phyloP scores from a whole-genome alignment of 2,329 filamentous ascomycete species.

The Bipolaris sorokiniana region DNA sequence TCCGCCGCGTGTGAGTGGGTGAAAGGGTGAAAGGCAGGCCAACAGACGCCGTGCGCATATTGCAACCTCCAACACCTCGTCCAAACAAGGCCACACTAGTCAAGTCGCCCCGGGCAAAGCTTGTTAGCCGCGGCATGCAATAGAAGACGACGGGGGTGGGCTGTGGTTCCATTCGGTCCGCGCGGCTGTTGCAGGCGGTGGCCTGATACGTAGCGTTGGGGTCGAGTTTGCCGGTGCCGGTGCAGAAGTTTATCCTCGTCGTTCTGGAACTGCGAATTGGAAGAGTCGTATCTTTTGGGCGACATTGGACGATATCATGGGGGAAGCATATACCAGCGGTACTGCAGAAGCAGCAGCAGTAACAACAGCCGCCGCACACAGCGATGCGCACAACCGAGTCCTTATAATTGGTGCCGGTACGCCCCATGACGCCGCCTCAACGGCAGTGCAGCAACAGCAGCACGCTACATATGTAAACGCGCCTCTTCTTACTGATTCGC shows the following conservation, averaged over 20 bases:
- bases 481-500: slow-evolving; percentile 16
- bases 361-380: not conserved
- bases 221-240: not conserved
- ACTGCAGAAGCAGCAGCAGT: too few relatives aligned
- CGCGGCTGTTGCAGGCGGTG: not conserved
- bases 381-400: slow-evolving; percentile 20
- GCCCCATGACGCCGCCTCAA: slow-evolving; percentile 8
- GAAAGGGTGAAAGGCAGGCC: slow-evolving; percentile 1
- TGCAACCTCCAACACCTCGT: not conserved
- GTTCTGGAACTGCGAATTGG: too few relatives aligned
- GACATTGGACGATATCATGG: slow-evolving; percentile 1
- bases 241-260: not conserved
- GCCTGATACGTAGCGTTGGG: too few relatives aligned
- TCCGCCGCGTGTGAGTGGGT: slow-evolving; percentile 7
- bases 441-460: too few relatives aligned
- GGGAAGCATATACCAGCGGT: not conserved
- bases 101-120: not conserved
- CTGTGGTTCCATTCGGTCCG: not conserved
- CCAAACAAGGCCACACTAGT: too few relatives aligned
- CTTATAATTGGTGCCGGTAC: slow-evolving; percentile 45
- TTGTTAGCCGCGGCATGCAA: not conserved
- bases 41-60: not conserved
- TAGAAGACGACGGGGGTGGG: not conserved
- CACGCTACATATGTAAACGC: not conserved
- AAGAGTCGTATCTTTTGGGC: too few relatives aligned